Base-by-base conservation (phyloP, 495 filamentous ascomycete species). In the Aspergillus egyptiacus region DNA sequence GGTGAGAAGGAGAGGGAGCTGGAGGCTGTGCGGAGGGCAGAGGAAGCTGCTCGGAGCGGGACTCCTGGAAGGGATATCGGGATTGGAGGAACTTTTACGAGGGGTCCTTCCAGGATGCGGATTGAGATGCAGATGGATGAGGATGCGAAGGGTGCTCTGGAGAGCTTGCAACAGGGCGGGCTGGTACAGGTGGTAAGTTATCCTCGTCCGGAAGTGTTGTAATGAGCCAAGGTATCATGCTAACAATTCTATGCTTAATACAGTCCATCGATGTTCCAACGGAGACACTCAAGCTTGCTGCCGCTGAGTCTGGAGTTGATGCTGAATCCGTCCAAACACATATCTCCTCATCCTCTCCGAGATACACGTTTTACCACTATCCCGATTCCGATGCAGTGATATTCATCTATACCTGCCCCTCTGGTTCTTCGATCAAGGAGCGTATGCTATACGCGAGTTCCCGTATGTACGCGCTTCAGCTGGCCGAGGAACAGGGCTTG, bases 341-440 rank as follows among this genome's bases (percentile, higher is more conserved):
- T 34, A 95, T 98, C 53, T 86, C 88, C n/a, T 45, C 78, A n/a
- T 74, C 80, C 30, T 85, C 91, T 51, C 91, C 93, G 8, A 78
- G 89, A 31, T 97, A 95, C 67, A 87, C 87, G 5, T 96, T 96
- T 70, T 98, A 89, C 74, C 80, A 83, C 39, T 87, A 85, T 60
- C 64, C 66, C 30, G 70, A 78, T 46, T 77, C 77, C 41, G 77
- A 81, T 5, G 76, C 82, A 5, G 76, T 97, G 25, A 74, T 96
- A 23, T 98, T 97, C 72, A 83, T 97, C 59, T 97, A 96, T 67
- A 96, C 90, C 6, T 96, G 91, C 59, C 93, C 93, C 3, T 74
- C 77, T 2, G 79, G 69, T 3, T 80, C 82, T 0, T 87, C 85
- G 55, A 87, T 97, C 70, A 95, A 89, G 68, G 88, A 89, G 63